Percentiles rank a stretch among this genome's conserved stretches.
Conservation (phyloP, 768 basidiomycete genomes). For the Boletales sp. region DNA sequence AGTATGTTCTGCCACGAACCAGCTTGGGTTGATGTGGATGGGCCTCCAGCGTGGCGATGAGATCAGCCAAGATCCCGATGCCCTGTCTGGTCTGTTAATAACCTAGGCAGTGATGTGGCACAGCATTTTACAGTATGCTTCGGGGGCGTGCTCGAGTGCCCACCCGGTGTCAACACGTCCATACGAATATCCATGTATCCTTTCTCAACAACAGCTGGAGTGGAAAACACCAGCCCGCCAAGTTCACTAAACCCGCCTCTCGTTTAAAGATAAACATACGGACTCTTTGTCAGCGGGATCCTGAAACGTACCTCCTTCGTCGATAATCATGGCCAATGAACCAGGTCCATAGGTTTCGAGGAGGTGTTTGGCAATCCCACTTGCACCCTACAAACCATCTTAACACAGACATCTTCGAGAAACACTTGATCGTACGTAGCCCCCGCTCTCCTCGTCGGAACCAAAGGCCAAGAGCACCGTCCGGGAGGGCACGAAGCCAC, state of each 20-base stretch:
- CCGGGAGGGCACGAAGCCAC: constrained; percentile 27
- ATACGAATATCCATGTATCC: constrained; percentile 43
- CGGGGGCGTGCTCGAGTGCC: constrained; percentile 54
- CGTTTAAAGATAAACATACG: background rate
- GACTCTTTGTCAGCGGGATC: background rate
- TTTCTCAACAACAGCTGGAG: constrained; percentile 36
- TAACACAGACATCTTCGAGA: background rate
- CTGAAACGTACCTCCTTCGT: constrained; percentile 47
- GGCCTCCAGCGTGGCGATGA: constrained; percentile 47
- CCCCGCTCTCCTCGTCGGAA: constrained; percentile 46
- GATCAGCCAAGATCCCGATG: constrained; percentile 50
- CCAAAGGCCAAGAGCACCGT: constrained; percentile 37
- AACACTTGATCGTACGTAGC: constrained; percentile 24
- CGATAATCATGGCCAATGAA: constrained; percentile 51
- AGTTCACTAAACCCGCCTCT: constrained; percentile 28
- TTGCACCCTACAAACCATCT: constrained; percentile 37
- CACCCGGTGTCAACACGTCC: constrained; percentile 44
- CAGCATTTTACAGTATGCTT: constrained; percentile 42
- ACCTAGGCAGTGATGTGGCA: background rate
- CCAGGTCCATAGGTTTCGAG: constrained; percentile 44
- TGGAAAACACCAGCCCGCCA: constrained; percentile 31
- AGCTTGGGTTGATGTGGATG: constrained; percentile 38
- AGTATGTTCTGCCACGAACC: constrained; percentile 21
- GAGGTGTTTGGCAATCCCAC: constrained; percentile 37
- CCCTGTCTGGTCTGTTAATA: constrained; percentile 16